Conservation (phyloP, 306 rosid species). For the Prunus mira region DNA sequence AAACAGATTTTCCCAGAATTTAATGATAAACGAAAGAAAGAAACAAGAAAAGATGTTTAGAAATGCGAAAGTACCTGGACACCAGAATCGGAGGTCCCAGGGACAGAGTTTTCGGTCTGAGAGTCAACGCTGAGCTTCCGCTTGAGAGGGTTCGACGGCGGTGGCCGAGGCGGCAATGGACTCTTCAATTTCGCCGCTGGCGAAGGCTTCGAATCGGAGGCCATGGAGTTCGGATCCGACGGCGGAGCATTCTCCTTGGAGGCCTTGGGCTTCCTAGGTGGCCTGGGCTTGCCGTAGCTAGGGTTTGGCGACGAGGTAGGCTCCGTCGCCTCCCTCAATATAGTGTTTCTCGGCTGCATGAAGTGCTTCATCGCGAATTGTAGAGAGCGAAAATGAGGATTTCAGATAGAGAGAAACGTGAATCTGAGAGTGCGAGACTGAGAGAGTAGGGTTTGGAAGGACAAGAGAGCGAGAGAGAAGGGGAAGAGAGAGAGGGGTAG, state of each 20-base stretch:
- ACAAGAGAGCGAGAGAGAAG: slow-evolving; percentile 33
- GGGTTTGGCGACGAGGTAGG: slow-evolving; percentile 54
- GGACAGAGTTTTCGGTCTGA: slow-evolving; percentile 41
- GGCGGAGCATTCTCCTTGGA: slow-evolving; percentile 83
- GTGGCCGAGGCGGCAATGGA: slow-evolving; percentile 87
- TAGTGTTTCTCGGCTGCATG: slow-evolving; percentile 70
- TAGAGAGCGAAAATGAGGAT: slow-evolving; percentile 7
- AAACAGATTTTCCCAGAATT: not conserved
- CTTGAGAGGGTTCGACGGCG: slow-evolving; percentile 83
- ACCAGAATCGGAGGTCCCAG: slow-evolving; percentile 72
- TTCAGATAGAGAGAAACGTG: slow-evolving; percentile 10
- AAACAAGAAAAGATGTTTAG: too few relatives aligned
- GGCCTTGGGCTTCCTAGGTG: slow-evolving; percentile 55
- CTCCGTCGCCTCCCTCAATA: slow-evolving; percentile 55
- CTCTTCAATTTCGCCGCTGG: slow-evolving; percentile 61
- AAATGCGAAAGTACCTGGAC: slow-evolving; percentile 56
- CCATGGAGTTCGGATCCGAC: slow-evolving; percentile 49
- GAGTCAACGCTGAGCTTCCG: slow-evolving; percentile 71
- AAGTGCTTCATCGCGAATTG: slow-evolving; percentile 54
- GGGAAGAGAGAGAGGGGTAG: slow-evolving; percentile 25
- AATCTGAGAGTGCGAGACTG: not conserved
- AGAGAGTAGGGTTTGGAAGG: slow-evolving; percentile 21
- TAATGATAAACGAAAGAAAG: not conserved
- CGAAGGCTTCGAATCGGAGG: slow-evolving; percentile 47
- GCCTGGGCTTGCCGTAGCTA: slow-evolving; percentile 42